Percentiles rank a stretch among this genome's conserved stretches.
phyloP scores from a whole-genome alignment of 805 yeast genomes.

The Yueomyces sp. region DNA sequence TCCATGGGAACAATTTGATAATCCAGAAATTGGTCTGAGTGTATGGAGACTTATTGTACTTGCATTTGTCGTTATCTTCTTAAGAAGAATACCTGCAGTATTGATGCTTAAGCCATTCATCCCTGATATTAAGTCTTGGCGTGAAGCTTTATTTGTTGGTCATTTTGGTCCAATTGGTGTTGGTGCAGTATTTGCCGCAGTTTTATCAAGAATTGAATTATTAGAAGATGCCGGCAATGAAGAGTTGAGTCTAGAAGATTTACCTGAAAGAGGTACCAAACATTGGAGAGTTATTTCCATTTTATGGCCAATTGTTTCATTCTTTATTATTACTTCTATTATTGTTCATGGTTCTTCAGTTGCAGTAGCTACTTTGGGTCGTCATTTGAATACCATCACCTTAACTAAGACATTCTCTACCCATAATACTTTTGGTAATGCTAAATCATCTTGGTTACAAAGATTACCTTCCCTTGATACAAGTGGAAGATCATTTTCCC shows the following conservation, averaged over 20 bases:
- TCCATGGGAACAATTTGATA: slow-evolving; percentile 71
- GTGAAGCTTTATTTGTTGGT: slow-evolving; percentile 87
- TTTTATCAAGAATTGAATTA: slow-evolving; percentile 60
- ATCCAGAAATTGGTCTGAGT: slow-evolving; percentile 37
- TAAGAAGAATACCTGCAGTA: slow-evolving; percentile 67
- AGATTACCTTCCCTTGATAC: slow-evolving; percentile 70
- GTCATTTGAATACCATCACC: slow-evolving; percentile 81
- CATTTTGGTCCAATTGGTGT: slow-evolving; percentile 96
- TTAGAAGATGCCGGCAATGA: slow-evolving; percentile 39
- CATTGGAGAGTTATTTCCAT: slow-evolving; percentile 47
- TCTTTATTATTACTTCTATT: slow-evolving; percentile 69
- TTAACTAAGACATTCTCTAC: slow-evolving; percentile 84
- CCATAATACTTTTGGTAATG: slow-evolving; percentile 40
- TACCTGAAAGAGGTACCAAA: slow-evolving; percentile 35
- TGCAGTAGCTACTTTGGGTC: slow-evolving; percentile 63
- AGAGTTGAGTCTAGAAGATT: slow-evolving; percentile 40
- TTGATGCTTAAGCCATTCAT: slow-evolving; percentile 59
- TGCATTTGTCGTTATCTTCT: slow-evolving; percentile 58
- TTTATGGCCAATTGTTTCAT: slow-evolving; percentile 77
- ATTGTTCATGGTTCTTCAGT: slow-evolving; percentile 87
- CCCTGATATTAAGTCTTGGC: slow-evolving; percentile 83
- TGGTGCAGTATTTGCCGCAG: slow-evolving; percentile 78
- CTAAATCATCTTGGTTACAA: slow-evolving; percentile 61
- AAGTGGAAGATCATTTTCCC: slow-evolving; percentile 58
- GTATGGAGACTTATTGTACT: slow-evolving; percentile 72